Conservation (phyloP, 1,284 basidiomycete genomes). For the Cryptococcus sp. region DNA sequence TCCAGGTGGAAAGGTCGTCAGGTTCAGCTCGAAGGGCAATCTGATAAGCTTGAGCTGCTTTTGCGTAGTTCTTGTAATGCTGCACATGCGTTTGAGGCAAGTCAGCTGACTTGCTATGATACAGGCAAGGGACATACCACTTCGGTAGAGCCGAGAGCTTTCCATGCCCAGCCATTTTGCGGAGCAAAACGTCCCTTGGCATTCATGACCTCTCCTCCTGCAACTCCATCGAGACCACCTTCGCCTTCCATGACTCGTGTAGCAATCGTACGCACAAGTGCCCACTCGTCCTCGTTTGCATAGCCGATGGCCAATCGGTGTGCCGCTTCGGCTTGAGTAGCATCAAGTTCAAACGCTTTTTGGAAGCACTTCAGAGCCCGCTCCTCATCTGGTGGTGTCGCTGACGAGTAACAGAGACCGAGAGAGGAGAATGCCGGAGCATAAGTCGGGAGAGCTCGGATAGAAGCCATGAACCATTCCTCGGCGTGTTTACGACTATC, state of each 20-base stretch:
- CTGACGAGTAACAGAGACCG: slow-evolving; percentile 82
- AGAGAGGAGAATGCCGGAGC: slow-evolving; percentile 93
- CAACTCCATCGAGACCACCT: slow-evolving; percentile 70
- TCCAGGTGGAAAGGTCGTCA: slow-evolving; percentile 78
- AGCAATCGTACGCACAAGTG: slow-evolving; percentile 90
- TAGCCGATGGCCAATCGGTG: slow-evolving; percentile 81
- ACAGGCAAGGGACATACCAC: slow-evolving; percentile 62
- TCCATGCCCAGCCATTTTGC: slow-evolving; percentile 96
- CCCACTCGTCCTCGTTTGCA: slow-evolving; percentile 93
- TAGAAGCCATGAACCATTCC: slow-evolving; percentile 75
- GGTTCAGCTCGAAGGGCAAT: slow-evolving; percentile 79
- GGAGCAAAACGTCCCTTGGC: slow-evolving; percentile 61
- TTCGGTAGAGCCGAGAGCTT: slow-evolving; percentile 90
- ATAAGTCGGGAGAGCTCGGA: slow-evolving; percentile 74
- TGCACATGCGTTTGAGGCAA: slow-evolving; percentile 43
- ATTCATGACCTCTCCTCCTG: slow-evolving; percentile 57
- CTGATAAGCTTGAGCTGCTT: slow-evolving; percentile 85
- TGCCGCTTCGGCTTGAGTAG: slow-evolving; percentile 83
- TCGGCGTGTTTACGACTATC: slow-evolving; percentile 65
- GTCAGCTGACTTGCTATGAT: slow-evolving; percentile 2
- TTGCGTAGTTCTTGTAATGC: slow-evolving; percentile 72
- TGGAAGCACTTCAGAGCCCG: slow-evolving; percentile 96
- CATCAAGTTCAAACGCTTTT: slow-evolving; percentile 96
- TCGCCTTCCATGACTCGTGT: slow-evolving; percentile 89
- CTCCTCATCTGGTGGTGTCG: slow-evolving; percentile 72